phyloP scores from a whole-genome alignment of 768 basidiomycete genomes.

The Russula vinacea region DNA sequence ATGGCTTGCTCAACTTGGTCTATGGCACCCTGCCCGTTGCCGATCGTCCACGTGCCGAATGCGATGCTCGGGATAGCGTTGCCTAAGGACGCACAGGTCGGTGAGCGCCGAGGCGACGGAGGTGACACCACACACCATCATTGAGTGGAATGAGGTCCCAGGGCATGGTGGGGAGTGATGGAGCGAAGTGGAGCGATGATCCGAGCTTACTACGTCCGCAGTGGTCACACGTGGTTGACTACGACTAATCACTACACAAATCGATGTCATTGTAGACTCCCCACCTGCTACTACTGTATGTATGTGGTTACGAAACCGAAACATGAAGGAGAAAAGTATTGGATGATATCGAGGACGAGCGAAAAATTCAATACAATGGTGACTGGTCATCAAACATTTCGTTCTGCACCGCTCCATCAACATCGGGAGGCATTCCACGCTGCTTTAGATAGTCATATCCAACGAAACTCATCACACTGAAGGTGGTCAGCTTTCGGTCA shows the following conservation, averaged over 20 bases:
- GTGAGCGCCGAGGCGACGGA: neutral
- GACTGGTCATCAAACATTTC: constrained; percentile 9
- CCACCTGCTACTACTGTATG: neutral
- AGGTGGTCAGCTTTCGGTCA: constrained; percentile 25
- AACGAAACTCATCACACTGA: constrained; percentile 60
- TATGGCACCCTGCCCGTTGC: constrained; percentile 50
- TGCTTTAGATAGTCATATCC: constrained; percentile 52
- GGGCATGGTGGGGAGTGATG: constrained; percentile 45
- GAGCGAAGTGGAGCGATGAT: neutral
- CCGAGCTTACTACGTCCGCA: neutral
- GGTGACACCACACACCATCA: constrained; percentile 45
- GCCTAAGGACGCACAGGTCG: constrained; percentile 36
- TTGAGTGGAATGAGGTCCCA: constrained; percentile 59
- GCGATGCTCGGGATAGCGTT: constrained; percentile 49
- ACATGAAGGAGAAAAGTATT: neutral
- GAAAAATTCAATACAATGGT: neutral
- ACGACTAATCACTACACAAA: constrained; percentile 2
- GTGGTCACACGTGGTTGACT: neutral
- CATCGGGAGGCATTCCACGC: constrained; percentile 21
- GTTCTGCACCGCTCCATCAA: constrained; percentile 1
- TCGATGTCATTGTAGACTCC: neutral
- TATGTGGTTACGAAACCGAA: constrained; percentile 1
- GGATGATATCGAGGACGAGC: neutral
- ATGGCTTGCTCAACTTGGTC: constrained; percentile 62
- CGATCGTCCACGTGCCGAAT: constrained; percentile 65